These are phyloP conservation scores for Cladophialophora chaetospira DNA, from an alignment of 2,329 filamentous ascomycete species.

Conservation along the genomic window DNA sequence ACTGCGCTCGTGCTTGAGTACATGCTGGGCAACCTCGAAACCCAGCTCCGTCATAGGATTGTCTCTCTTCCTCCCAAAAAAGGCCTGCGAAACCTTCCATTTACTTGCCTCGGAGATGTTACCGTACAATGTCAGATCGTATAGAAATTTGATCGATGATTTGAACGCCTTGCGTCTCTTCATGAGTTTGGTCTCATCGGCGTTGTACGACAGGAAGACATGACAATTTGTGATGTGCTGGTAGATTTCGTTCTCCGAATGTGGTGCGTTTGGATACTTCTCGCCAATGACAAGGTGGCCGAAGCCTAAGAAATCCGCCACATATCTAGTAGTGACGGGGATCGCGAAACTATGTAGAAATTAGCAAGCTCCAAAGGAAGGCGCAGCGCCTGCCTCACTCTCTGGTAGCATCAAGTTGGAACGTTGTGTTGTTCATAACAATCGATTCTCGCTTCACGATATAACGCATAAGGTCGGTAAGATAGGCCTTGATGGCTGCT, in stretches of 20 bases:
- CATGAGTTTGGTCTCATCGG: background rate
- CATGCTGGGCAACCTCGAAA: background rate
- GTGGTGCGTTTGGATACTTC: background rate
- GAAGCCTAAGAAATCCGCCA: background rate
- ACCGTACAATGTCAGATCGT: background rate
- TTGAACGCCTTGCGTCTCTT: background rate
- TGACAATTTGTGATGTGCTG: slow-evolving; percentile 1
- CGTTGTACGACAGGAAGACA: background rate
- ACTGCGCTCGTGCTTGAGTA: background rate
- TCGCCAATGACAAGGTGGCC: background rate
- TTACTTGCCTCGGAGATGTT: background rate
- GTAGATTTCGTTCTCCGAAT: background rate
- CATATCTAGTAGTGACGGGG: background rate
- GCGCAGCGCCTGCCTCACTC: background rate
- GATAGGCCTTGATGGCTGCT: background rate
- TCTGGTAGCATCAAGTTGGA: background rate
- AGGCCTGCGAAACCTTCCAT: background rate
- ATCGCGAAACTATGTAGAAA: background rate
- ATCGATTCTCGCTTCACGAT: background rate
- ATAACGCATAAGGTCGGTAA: background rate
- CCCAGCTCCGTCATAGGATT: background rate
- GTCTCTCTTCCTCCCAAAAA: background rate
- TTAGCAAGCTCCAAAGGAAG: background rate
- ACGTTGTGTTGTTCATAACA: background rate
- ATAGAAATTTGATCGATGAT: background rate